A percentile compares a stretch with the other conserved stretches of the same genome.
These are phyloP conservation scores for Magnaporthiopsis poae DNA, from an alignment of 2,329 filamentous ascomycete genomes.

Conservation along the genomic window DNA sequence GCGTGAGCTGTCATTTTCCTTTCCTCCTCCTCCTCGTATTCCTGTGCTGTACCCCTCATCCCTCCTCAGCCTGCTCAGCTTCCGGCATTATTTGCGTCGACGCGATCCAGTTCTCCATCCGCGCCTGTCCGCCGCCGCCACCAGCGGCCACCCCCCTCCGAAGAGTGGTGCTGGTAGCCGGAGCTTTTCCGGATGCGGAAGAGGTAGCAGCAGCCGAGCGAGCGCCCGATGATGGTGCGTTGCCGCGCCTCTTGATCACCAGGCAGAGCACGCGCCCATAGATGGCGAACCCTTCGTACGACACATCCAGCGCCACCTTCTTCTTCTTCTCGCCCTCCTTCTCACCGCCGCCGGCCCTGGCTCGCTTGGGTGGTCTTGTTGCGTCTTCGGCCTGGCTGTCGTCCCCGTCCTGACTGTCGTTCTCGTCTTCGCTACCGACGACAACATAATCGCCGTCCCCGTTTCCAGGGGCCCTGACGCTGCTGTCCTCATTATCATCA, in stretches of 20 bases:
- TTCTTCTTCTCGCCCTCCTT: conserved; percentile 68
- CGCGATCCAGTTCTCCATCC: conserved; percentile 77
- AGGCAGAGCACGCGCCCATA: conserved; percentile 88
- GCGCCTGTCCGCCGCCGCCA: conserved; percentile 47
- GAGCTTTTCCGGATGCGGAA: conserved; percentile 5
- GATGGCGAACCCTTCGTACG: conserved; percentile 91
- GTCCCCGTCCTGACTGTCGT: conserved; percentile 21
- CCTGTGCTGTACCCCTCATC: not conserved
- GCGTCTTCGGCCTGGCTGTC: conserved; percentile 24
- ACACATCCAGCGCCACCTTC: conserved; percentile 74
- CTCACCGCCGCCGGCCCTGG: conserved; percentile 9
- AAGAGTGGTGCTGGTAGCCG: conserved; percentile 17
- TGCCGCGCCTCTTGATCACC: conserved; percentile 65
- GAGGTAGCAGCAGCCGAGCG: conserved; percentile 1
- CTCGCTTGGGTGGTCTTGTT: conserved; percentile 17
- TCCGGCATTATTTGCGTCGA: conserved; percentile 58
- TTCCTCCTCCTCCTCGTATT: not conserved
- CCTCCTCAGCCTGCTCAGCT: conserved; percentile 6
- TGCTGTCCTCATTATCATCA: conserved; percentile 20
- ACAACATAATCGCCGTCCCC: conserved; percentile 12
- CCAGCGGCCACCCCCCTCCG: conserved; percentile 16
- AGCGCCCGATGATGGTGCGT: not conserved
- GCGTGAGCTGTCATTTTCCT: not conserved
- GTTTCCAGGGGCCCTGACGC: not conserved
- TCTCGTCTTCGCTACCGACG: conserved; percentile 14